A percentile compares a stretch with the other conserved stretches of the same genome.
These are phyloP conservation scores for Quercus gilva DNA, from an alignment of 306 rosid species.

Conservation along the genomic window DNA sequence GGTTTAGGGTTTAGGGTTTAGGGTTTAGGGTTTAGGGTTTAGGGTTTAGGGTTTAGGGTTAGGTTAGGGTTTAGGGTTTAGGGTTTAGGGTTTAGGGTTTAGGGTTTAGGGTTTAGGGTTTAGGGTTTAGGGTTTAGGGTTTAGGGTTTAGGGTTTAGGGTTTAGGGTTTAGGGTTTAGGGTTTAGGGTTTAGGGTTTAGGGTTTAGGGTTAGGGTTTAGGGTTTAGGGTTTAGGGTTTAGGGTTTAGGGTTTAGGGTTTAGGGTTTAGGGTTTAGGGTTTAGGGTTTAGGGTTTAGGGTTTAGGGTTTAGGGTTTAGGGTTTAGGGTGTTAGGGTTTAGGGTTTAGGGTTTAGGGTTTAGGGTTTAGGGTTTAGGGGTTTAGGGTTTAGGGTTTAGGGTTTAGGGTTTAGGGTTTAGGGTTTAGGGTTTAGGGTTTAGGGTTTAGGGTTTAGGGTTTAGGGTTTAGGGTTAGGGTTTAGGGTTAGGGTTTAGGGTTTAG, in stretches of 20 bases:
- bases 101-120: conserved; percentile 7
- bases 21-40: conserved; percentile 8
- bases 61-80: conserved; percentile 12
- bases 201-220: conserved; percentile 9
- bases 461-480: conserved; percentile 3
- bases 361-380: conserved; percentile 17
- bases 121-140: conserved; percentile 13
- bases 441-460: background rate
- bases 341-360: conserved; percentile 18
- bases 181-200: conserved; percentile 15
- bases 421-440: conserved; percentile 9
- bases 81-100: conserved; percentile 13
- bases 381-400: conserved; percentile 9
- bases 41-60: background rate
- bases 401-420: conserved; percentile 1
- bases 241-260: conserved; percentile 21
- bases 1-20: background rate
- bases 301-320: conserved; percentile 14
- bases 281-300: conserved; percentile 23
- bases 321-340: background rate
- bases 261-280: conserved; percentile 14
- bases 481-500: conserved; percentile 6
- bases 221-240: conserved; percentile 8
- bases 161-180: conserved; percentile 25
- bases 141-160: conserved; percentile 16